Percentiles rank a stretch among this genome's conserved stretches.
phyloP scores from a whole-genome alignment of 2,329 filamentous ascomycete genomes.

The Pseudogymnoascus sp. region DNA sequence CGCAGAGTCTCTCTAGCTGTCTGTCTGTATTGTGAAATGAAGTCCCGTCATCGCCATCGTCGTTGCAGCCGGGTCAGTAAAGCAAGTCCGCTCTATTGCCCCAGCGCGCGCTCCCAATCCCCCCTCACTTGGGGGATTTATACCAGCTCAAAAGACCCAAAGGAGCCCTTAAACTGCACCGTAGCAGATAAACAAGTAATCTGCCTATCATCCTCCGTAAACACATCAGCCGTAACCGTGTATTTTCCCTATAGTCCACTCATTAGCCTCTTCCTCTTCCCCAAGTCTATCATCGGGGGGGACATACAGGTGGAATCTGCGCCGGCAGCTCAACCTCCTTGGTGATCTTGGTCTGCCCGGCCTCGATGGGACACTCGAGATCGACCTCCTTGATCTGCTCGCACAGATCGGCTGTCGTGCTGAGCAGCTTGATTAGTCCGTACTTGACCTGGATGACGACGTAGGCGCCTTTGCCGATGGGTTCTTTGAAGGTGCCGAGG shows the following conservation, averaged over 20 bases:
- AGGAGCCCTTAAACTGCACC: slow-evolving; percentile 48
- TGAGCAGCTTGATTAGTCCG: slow-evolving; percentile 83
- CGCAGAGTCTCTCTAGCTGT: neutral
- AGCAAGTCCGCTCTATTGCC: neutral
- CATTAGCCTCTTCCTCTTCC: neutral
- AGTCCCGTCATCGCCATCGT: neutral
- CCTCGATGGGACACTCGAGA: slow-evolving; percentile 77
- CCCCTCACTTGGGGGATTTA: neutral
- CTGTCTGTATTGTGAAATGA: neutral
- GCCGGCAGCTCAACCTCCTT: slow-evolving; percentile 81
- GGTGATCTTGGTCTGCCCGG: slow-evolving; percentile 63
- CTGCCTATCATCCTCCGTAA: slow-evolving; percentile 61
- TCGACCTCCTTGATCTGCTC: slow-evolving; percentile 85
- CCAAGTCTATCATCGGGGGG: neutral
- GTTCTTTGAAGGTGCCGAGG: slow-evolving; percentile 63
- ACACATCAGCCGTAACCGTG: slow-evolving; percentile 80
- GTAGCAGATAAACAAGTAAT: slow-evolving; percentile 82
- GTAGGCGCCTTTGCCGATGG: slow-evolving; percentile 71
- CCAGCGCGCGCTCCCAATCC: neutral
- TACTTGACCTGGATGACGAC: slow-evolving; percentile 86
- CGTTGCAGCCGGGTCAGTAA: neutral
- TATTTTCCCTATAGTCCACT: slow-evolving; percentile 65
- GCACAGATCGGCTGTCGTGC: slow-evolving; percentile 75
- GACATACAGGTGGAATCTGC: slow-evolving; percentile 79
- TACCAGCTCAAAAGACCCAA: neutral